phyloP scores from a whole-genome alignment of 2,329 filamentous ascomycete genomes.

The Penicillium corylophilum region DNA sequence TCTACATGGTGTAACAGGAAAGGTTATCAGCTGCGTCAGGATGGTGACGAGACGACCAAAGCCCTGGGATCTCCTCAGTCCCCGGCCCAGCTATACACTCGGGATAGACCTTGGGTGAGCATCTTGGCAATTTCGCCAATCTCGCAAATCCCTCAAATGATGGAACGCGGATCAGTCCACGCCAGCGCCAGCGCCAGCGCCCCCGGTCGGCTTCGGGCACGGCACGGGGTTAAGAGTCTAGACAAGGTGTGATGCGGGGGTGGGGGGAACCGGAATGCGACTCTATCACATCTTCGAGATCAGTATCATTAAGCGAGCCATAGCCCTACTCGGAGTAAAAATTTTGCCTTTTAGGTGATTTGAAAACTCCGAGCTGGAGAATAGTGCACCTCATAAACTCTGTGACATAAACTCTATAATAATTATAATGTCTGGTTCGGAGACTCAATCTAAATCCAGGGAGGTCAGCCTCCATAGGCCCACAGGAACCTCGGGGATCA shows the following conservation, averaged over 20 bases:
- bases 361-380: background rate
- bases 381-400: background rate
- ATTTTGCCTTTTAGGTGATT: background rate
- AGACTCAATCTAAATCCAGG: background rate
- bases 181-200: background rate
- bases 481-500: background rate
- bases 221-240: background rate
- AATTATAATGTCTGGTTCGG: background rate
- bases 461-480: background rate
- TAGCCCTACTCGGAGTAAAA: background rate
- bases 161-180: background rate
- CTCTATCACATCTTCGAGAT: background rate
- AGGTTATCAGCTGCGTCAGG: background rate
- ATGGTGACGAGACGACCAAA: background rate
- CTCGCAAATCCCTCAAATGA: background rate
- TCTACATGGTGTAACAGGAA: background rate
- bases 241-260: background rate
- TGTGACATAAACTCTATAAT: background rate
- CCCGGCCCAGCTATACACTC: background rate
- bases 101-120: background rate
- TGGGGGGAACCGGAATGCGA: background rate
- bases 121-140: background rate
- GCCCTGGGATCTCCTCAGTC: background rate
- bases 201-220: background rate
- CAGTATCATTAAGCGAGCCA: background rate